Base-by-base conservation (phyloP, 2,329 filamentous ascomycete genomes). In the Alternaria sp. region DNA sequence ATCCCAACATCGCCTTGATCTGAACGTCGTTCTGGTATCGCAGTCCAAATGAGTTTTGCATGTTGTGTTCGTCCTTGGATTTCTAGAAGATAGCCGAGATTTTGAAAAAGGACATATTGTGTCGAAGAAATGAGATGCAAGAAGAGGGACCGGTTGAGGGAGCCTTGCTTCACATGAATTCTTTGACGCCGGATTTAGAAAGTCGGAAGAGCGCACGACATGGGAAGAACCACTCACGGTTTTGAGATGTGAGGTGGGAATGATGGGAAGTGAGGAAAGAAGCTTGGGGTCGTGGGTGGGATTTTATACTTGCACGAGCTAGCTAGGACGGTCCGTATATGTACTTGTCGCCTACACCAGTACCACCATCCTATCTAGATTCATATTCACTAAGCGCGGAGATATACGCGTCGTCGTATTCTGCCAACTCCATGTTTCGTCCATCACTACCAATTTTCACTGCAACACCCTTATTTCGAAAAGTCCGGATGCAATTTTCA, bases 361-460 rank as follows among this genome's bases (percentile, higher is more conserved):
- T n/a, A 10, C 4, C 33, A 41, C 30, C 3, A 33, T 6, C 30
- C 4, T 3, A 15, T 0, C 0, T 3, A 15, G 1, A 33, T 4
- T 33, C 30, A 33, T 0, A 4, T 2, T 8, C 7, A n/a, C 15
- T 3, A n/a, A n/a, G 33, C 33, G 33, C 4, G 0, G 15, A 41
- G 15, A n/a, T 9, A 41, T 41, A 41, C 0, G 0, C n/a, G 33
- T 10, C 33, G 30, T 33, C 6, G 3, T 37, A n/a, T 41, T 41
- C 33, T 41, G 4, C 33, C 0, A 10, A 15, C 15, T 41, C 8
- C 8, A 0, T 41, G 33, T 5, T 41, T 41, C 15, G 0, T 41
- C 0, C 15, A 1, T n/a, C 33, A n/a, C 15, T 3, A 5, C 15
- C 4, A 0, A 0, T n/a, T 9, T 2, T 4, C 4, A 10, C 7